phyloP scores from a whole-genome alignment of 2,329 filamentous ascomycete species.

The Penicillium sp. region DNA sequence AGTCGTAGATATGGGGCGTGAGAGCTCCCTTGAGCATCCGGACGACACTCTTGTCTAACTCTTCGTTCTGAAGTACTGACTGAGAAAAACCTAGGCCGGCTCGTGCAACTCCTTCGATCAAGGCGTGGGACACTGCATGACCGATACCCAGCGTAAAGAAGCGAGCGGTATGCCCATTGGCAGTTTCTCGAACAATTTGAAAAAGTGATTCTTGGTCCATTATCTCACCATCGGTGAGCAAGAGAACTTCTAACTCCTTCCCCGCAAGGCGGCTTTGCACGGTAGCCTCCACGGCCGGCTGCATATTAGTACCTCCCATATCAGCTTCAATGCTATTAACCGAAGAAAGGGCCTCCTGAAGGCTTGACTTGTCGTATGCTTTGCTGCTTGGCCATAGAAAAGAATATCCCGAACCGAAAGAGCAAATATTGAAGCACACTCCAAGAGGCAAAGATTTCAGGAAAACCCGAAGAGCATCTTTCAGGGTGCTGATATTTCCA shows the following conservation, averaged over 20 bases:
- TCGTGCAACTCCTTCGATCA: slow-evolving; percentile 61
- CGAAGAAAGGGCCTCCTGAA: slow-evolving; percentile 47
- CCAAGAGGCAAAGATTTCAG: slow-evolving; percentile 60
- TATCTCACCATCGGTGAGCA: slow-evolving; percentile 60
- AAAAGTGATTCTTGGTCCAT: slow-evolving; percentile 53
- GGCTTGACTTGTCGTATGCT: slow-evolving; percentile 47
- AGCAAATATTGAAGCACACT: slow-evolving; percentile 60
- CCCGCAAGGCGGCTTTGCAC: slow-evolving; percentile 50
- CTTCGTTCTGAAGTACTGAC: slow-evolving; percentile 62
- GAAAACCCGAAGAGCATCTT: slow-evolving; percentile 57
- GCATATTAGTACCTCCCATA: slow-evolving; percentile 58
- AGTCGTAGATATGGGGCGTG: slow-evolving; percentile 66
- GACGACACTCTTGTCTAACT: slow-evolving; percentile 68
- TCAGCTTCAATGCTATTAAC: slow-evolving; percentile 46
- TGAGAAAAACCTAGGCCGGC: slow-evolving; percentile 64
- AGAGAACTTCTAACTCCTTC: slow-evolving; percentile 54
- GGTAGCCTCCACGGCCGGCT: slow-evolving; percentile 48
- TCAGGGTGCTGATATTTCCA: slow-evolving; percentile 50
- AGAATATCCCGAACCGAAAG: slow-evolving; percentile 51
- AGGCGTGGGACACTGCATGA: slow-evolving; percentile 53
- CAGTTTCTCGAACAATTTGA: slow-evolving; percentile 47
- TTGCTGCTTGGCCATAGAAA: slow-evolving; percentile 53
- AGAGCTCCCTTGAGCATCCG: slow-evolving; percentile 73
- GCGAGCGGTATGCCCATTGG: slow-evolving; percentile 47
- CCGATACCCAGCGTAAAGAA: slow-evolving; percentile 61